Evolutionary conservation across 2,329 filamentous ascomycete species (phyloP).

Genomic region (Shiraia bambusicola): DNA sequence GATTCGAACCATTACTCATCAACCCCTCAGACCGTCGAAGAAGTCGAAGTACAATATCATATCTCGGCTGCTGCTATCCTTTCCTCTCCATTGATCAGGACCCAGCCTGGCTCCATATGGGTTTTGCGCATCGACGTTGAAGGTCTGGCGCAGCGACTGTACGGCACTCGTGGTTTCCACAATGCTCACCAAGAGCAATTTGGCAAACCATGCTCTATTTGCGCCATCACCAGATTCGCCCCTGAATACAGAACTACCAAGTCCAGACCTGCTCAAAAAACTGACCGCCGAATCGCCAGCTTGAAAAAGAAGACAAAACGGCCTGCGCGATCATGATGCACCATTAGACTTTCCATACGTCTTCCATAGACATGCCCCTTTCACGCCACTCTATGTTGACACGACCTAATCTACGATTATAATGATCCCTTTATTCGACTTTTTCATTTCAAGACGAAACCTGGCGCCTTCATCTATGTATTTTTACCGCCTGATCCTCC

Average conservation of each 20-base stretch:
- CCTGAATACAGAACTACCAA: slow-evolving; percentile 1
- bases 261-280: slow-evolving; percentile 1
- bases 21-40: slow-evolving; percentile 22
- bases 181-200: slow-evolving; percentile 21
- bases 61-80: slow-evolving; percentile 18
- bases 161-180: slow-evolving; percentile 34
- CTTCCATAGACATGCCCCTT: no score
- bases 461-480: no score
- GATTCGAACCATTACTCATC: slow-evolving; percentile 2
- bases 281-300: not conserved
- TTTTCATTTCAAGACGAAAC: no score
- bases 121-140: slow-evolving; percentile 35
- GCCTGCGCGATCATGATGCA: not conserved
- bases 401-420: no score
- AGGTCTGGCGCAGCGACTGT: slow-evolving; percentile 29
- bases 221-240: slow-evolving; percentile 20
- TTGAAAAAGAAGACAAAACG: slow-evolving; percentile 2
- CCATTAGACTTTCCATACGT: no score
- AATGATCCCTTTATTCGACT: no score
- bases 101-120: slow-evolving; percentile 17
- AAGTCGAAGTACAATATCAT: slow-evolving; percentile 34
- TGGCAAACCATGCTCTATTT: slow-evolving; percentile 27
- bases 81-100: slow-evolving; percentile 18
- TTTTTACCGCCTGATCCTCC: no score
- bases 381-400: no score